Evolutionary conservation across 176 grass and related monocot genomes (phyloP).

Genomic region (Aegilops tauschii): DNA sequence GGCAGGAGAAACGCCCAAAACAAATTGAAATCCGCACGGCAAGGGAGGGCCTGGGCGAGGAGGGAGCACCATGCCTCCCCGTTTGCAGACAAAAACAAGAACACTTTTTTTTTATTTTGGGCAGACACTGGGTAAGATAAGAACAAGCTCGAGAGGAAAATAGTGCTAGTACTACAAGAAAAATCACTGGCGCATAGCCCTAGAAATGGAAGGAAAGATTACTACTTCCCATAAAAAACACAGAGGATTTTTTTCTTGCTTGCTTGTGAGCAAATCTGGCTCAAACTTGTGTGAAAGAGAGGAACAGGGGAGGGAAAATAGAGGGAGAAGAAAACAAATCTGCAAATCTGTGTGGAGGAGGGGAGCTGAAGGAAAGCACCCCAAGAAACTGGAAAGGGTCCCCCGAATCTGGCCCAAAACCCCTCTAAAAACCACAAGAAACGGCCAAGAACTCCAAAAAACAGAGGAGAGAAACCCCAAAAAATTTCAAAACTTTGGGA

Average conservation of each 20-base stretch:
- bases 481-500: not conserved
- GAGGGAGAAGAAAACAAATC: not conserved
- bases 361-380: not conserved
- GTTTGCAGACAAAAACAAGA: conserved; percentile 17
- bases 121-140: not conserved
- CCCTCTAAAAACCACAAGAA: not conserved
- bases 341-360: not conserved
- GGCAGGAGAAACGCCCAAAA: not conserved
- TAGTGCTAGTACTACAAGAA: not conserved
- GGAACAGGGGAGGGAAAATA: not conserved
- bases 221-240: not conserved
- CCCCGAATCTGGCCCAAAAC: not conserved
- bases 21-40: not conserved
- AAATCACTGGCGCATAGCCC: not conserved
- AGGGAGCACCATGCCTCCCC: not conserved
- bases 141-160: not conserved
- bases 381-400: not conserved
- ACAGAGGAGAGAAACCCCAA: not conserved
- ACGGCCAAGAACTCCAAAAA: not conserved
- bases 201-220: not conserved
- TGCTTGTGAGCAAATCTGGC: not conserved
- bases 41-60: not conserved
- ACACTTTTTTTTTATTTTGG: not conserved
- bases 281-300: not conserved
- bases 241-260: not conserved